Conservation (phyloP, 768 basidiomycete species). For the Termitomyces heimii region DNA sequence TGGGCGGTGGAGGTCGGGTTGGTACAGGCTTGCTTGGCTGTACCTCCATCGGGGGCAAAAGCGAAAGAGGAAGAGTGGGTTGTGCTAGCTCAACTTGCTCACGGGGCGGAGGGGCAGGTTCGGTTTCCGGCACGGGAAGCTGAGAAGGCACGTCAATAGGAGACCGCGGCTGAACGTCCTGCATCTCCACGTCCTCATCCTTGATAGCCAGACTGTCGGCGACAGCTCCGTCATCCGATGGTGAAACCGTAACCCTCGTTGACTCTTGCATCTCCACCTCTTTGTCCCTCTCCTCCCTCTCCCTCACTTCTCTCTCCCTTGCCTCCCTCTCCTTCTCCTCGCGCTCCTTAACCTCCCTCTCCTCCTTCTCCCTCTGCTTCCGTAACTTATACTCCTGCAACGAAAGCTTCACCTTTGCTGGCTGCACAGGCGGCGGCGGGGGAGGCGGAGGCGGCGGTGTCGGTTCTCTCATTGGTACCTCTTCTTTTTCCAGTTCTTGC, state of each 20-base stretch:
- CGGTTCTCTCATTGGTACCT: background rate
- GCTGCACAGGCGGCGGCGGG: conserved; percentile 20
- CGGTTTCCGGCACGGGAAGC: background rate
- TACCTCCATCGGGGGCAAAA: background rate
- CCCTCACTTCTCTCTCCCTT: conserved; percentile 40
- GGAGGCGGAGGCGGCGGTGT: background rate
- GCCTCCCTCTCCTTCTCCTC: conserved; percentile 40
- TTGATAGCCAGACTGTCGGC: background rate
- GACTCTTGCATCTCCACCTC: background rate
- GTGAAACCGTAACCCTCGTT: too few species aligned
- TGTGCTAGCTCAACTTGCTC: background rate
- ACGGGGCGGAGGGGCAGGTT: background rate
- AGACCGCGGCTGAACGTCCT: background rate
- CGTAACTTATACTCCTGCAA: conserved; percentile 52
- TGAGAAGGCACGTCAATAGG: background rate
- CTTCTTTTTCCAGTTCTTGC: background rate
- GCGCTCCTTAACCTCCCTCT: conserved; percentile 35
- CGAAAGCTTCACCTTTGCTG: conserved; percentile 50
- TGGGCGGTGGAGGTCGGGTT: background rate
- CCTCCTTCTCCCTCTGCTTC: conserved; percentile 48
- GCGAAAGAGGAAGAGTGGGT: background rate
- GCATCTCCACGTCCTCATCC: conserved; percentile 4
- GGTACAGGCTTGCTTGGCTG: background rate
- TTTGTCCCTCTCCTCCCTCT: conserved; percentile 25
- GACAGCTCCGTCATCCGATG: background rate